phyloP scores from a whole-genome alignment of 495 filamentous ascomycete species.

The Hypoxylon trugodes region DNA sequence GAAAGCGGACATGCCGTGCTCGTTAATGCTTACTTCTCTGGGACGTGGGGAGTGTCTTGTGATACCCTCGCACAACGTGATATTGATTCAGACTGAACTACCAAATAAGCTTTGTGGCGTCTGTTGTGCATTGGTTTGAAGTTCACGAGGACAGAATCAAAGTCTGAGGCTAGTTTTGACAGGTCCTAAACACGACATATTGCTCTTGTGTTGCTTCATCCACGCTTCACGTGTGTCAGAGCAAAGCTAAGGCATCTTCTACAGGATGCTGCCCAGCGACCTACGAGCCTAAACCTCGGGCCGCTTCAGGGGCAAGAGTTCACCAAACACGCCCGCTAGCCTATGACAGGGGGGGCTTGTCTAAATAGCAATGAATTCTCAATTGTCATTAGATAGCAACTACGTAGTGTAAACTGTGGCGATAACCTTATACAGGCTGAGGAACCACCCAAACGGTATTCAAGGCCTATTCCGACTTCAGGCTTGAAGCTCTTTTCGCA shows the following conservation, averaged over 20 bases:
- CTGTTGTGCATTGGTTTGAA: conserved; percentile 27
- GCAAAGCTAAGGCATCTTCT: background rate
- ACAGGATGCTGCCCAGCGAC: background rate
- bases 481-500: background rate
- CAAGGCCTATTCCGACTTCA: background rate
- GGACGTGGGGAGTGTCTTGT: conserved; percentile 41
- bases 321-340: background rate
- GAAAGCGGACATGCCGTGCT: conserved; percentile 46
- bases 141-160: conserved; percentile 30
- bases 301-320: background rate
- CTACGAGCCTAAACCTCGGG: background rate
- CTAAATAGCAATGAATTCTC: background rate
- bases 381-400: background rate
- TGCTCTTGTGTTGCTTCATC: conserved; percentile 27
- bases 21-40: conserved; percentile 52
- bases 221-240: conserved; percentile 14
- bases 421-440: conserved; percentile 14
- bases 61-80: conserved; percentile 38
- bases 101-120: conserved; percentile 39
- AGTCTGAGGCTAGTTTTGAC: conserved; percentile 39
- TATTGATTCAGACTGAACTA: conserved; percentile 33
- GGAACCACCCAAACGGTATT: background rate
- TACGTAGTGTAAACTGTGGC: conserved; percentile 15
- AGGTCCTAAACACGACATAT: conserved; percentile 36
- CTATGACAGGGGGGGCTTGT: background rate